Evolutionary conservation across 2,329 filamentous ascomycete species (phyloP).

Genomic region (Bipolaris sorokiniana): DNA sequence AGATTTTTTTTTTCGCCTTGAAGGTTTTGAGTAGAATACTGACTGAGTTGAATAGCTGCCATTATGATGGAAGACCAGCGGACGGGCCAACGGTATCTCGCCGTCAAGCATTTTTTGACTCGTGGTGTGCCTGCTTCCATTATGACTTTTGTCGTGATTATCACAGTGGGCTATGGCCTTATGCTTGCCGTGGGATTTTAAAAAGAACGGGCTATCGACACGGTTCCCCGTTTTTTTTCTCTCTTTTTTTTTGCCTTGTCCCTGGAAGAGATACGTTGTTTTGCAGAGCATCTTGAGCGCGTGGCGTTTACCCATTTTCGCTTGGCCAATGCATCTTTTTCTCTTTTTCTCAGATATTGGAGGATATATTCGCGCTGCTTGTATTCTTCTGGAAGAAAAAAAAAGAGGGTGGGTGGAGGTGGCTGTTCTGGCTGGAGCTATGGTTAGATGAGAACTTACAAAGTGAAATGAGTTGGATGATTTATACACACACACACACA

Average conservation of each 20-base stretch:
- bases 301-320: no score
- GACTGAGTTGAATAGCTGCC: slow-evolving; percentile 66
- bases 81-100: slow-evolving; percentile 88
- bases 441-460: no score
- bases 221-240: background rate
- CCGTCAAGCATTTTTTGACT: slow-evolving; percentile 93
- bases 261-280: background rate
- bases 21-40: background rate
- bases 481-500: no score
- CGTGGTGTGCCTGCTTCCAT: slow-evolving; percentile 88
- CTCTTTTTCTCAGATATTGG: no score
- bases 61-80: slow-evolving; percentile 98
- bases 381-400: no score
- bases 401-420: no score
- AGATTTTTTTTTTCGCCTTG: background rate
- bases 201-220: background rate
- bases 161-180: slow-evolving; percentile 87
- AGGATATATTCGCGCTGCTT: no score
- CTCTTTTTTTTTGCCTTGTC: background rate
- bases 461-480: no score
- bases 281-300: no score
- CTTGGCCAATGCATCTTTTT: no score
- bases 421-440: no score
- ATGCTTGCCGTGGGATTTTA: slow-evolving; percentile 78
- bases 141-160: slow-evolving; percentile 78